Conservation (phyloP, 139 green algal genomes). For the Microglena sp. region DNA sequence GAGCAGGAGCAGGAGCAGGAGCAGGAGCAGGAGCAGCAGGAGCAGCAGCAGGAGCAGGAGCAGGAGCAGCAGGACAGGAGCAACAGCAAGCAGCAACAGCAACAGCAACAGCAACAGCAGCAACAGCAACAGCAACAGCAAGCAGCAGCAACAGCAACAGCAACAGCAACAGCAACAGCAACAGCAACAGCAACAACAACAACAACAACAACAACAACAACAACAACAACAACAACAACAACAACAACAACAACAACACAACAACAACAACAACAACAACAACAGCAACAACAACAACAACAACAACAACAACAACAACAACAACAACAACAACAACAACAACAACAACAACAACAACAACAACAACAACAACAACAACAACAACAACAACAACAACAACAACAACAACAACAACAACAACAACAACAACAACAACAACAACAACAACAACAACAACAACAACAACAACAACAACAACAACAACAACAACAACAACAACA, state of each 20-base stretch:
- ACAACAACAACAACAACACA: too few relatives aligned
- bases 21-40: neutral
- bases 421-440: neutral
- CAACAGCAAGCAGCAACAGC: neutral
- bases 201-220: neutral
- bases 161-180: slow-evolving; percentile 11
- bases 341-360: too few relatives aligned
- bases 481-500: too few relatives aligned
- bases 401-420: neutral
- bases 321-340: neutral
- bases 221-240: neutral
- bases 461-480: too few relatives aligned
- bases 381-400: neutral
- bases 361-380: slow-evolving; percentile 4
- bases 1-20: neutral
- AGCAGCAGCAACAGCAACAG: too few relatives aligned
- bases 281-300: neutral
- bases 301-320: neutral
- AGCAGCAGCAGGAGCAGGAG: neutral
- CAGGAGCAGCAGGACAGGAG: slow-evolving; percentile 2
- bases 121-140: slow-evolving; percentile 3
- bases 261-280: neutral
- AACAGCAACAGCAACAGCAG: neutral
- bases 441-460: neutral
- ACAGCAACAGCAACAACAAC: slow-evolving; percentile 1